phyloP scores from a whole-genome alignment of 441 rosid species.

The Erodium trifolium region DNA sequence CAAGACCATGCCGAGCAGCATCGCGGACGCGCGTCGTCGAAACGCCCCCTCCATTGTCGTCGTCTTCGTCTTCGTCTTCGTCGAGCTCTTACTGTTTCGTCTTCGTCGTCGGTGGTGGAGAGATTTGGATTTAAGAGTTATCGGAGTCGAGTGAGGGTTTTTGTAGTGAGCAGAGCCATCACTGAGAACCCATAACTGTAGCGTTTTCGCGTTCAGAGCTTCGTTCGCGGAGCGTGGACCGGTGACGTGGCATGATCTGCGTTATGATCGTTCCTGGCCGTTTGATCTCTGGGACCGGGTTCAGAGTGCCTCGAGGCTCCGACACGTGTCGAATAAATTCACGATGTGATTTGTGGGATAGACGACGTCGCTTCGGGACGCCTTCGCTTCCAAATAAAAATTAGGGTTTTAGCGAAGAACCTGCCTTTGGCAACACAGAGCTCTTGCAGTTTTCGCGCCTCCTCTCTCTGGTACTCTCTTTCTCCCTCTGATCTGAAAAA shows the following conservation, averaged over 20 bases:
- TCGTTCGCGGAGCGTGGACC: constrained; percentile 19
- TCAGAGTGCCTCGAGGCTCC: neutral
- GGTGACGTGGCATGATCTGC: constrained; percentile 7
- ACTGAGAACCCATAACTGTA: neutral
- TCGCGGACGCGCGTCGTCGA: neutral
- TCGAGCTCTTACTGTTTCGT: neutral
- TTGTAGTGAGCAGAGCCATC: constrained; percentile 20
- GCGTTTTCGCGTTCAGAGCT: neutral
- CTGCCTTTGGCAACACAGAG: neutral
- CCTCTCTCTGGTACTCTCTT: neutral
- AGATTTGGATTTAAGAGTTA: neutral
- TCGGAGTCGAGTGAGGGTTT: neutral
- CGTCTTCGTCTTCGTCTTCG: neutral
- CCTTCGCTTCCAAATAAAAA: neutral
- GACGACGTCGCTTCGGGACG: neutral
- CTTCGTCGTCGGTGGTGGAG: neutral
- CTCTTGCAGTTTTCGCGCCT: neutral
- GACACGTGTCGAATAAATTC: neutral
- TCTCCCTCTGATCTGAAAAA: neutral
- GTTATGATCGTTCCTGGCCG: neutral
- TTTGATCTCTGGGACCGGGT: neutral
- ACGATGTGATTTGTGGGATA: neutral
- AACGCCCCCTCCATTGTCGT: constrained; percentile 1
- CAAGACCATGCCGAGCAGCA: neutral
- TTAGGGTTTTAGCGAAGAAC: constrained; percentile 1